phyloP scores from a whole-genome alignment of 2,329 filamentous ascomycete genomes.

The Botrytis pseudocinerea region DNA sequence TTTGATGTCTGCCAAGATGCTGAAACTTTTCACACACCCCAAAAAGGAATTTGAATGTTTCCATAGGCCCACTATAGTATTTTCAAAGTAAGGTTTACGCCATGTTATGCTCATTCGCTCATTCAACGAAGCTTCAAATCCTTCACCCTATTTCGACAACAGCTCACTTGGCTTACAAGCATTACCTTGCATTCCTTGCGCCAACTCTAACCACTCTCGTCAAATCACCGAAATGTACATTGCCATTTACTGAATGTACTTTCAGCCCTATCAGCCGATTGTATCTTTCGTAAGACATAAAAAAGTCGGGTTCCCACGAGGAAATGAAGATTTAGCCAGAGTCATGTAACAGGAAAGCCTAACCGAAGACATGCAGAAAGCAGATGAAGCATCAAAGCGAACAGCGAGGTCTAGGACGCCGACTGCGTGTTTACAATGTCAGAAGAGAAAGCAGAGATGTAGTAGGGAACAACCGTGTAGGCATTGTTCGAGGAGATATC shows the following conservation, averaged over 20 bases:
- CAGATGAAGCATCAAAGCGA: slow-evolving; percentile 18
- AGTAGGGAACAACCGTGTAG: slow-evolving; percentile 24
- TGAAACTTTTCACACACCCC: slow-evolving; percentile 4
- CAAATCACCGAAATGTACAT: neutral
- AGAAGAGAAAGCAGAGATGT: slow-evolving; percentile 24
- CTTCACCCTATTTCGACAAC: slow-evolving; percentile 12
- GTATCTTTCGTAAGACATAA: slow-evolving; percentile 18
- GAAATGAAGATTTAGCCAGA: neutral
- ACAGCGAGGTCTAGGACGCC: slow-evolving; percentile 18
- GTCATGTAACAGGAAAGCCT: slow-evolving; percentile 12
- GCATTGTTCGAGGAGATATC: slow-evolving; percentile 23
- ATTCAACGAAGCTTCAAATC: slow-evolving; percentile 15
- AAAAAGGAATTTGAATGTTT: neutral
- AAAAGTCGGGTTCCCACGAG: slow-evolving; percentile 20
- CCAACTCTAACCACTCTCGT: neutral
- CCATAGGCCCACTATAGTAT: neutral
- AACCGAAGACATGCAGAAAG: slow-evolving; percentile 22
- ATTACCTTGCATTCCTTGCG: slow-evolving; percentile 7
- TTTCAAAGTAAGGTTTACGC: neutral
- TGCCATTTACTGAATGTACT: neutral
- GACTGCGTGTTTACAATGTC: slow-evolving; percentile 22
- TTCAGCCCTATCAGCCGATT: slow-evolving; percentile 20
- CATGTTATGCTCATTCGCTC: slow-evolving; percentile 15
- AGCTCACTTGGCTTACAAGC: slow-evolving; percentile 22
- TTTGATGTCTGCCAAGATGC: slow-evolving; percentile 17